Conservation (phyloP, 352 stramenopile genomes). For the Phytophthora sojae region DNA sequence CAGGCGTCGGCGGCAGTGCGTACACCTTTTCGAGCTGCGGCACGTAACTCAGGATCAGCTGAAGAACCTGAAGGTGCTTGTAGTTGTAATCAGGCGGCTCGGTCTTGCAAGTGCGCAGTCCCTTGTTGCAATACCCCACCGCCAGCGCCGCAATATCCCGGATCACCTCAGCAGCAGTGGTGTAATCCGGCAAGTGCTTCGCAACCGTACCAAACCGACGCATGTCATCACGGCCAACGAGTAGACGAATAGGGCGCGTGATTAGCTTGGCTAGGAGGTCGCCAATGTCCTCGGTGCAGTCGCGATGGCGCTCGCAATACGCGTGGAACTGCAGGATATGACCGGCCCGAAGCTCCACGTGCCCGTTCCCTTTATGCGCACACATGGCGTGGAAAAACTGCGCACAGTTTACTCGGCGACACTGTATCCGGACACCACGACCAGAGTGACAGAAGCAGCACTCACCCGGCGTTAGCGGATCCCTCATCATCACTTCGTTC, state of each 20-base stretch:
- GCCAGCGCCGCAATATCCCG: slow-evolving; percentile 50
- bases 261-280: slow-evolving; percentile 63
- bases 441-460: slow-evolving; percentile 64
- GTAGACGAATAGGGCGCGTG: slow-evolving; percentile 54
- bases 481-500: slow-evolving; percentile 24
- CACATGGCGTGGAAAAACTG: slow-evolving; percentile 78
- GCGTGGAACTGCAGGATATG: slow-evolving; percentile 60
- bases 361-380: slow-evolving; percentile 48
- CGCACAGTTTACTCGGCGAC: slow-evolving; percentile 56
- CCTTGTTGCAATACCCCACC: slow-evolving; percentile 64
- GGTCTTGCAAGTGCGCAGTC: slow-evolving; percentile 51
- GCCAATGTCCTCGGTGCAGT: slow-evolving; percentile 45
- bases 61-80: slow-evolving; percentile 72
- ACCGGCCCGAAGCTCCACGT: slow-evolving; percentile 45
- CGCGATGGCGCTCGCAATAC: slow-evolving; percentile 74
- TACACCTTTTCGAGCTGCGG: slow-evolving; percentile 75
- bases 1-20: slow-evolving; percentile 24
- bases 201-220: slow-evolving; percentile 53
- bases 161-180: slow-evolving; percentile 48
- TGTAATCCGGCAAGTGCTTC: slow-evolving; percentile 52
- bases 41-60: slow-evolving; percentile 73
- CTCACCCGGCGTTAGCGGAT: slow-evolving; percentile 22
- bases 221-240: slow-evolving; percentile 61
- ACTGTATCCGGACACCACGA: slow-evolving; percentile 62
- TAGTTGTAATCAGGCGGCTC: slow-evolving; percentile 62